These are phyloP conservation scores for Saccharomycopsis olivae DNA, from an alignment of 805 yeast genomes.

Conservation along the genomic window DNA sequence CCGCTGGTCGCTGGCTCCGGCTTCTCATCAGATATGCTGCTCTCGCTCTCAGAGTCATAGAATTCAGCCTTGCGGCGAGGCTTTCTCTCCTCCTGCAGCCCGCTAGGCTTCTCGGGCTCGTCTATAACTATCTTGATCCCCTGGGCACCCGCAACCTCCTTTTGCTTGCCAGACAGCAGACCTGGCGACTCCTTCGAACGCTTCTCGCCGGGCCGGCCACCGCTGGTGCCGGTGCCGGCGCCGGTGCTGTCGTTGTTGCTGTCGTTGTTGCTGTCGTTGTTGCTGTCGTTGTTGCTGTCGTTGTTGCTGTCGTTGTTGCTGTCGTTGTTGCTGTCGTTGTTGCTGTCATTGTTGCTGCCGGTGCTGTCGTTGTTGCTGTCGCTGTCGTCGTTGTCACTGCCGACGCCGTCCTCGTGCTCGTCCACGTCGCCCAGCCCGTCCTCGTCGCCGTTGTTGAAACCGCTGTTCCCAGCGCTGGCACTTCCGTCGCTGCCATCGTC, in stretches of 20 bases:
- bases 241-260: neutral
- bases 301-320: conserved; percentile 1
- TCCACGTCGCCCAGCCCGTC: neutral
- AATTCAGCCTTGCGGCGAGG: neutral
- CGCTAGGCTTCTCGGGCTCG: neutral
- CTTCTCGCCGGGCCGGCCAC: neutral
- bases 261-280: neutral
- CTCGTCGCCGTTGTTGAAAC: neutral
- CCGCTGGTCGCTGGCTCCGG: conserved; percentile 1
- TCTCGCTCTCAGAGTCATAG: neutral
- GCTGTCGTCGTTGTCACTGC: too few relatives aligned
- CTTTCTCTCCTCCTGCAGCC: neutral
- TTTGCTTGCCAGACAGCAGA: too few relatives aligned
- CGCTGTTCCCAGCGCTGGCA: conserved; percentile 2
- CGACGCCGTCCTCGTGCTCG: neutral
- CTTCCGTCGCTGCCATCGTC: neutral
- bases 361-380: too few relatives aligned
- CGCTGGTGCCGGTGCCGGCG: neutral
- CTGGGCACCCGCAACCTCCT: too few relatives aligned
- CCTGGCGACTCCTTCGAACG: neutral
- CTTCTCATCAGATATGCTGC: neutral
- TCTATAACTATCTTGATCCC: neutral
- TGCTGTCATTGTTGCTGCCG: neutral
- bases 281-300: neutral
- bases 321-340: neutral